A percentile compares a stretch with the other conserved stretches of the same genome.
Evolutionary conservation across 2,329 filamentous ascomycete species (phyloP).

Genomic region (Emericellopsis atlantica): DNA sequence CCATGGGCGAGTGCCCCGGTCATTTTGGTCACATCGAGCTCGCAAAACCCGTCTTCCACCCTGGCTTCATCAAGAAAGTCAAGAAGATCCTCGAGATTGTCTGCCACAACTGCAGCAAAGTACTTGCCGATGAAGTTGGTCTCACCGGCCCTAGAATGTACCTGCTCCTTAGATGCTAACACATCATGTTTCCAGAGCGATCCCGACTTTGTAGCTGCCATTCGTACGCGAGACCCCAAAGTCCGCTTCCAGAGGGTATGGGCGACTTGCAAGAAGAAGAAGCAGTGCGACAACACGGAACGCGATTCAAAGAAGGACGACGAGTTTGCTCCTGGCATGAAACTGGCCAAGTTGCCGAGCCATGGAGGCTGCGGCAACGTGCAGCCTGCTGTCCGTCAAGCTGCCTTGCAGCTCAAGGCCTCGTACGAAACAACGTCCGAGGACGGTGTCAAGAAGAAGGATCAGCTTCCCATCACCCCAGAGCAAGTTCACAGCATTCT

Average conservation of each 20-base stretch:
- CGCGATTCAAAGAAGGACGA: conserved; percentile 56
- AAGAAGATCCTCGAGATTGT: conserved; percentile 99
- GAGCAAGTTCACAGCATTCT: conserved; percentile 79
- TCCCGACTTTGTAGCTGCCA: conserved; percentile 68
- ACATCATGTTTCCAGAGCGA: conserved; percentile 52
- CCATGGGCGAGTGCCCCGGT: conserved; percentile 90
- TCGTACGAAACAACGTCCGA: conserved; percentile 54
- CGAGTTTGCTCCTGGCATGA: conserved; percentile 48
- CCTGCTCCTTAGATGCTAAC: conserved; percentile 47
- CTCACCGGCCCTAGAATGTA: conserved; percentile 37
- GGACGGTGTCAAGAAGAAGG: conserved; percentile 59
- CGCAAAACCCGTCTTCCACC: conserved; percentile 87
- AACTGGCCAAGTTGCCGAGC: conserved; percentile 35
- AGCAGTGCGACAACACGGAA: conserved; percentile 70
- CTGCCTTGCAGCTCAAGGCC: conserved; percentile 71
- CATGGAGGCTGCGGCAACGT: conserved; percentile 92
- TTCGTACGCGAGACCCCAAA: conserved; percentile 83
- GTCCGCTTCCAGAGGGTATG: conserved; percentile 87
- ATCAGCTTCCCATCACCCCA: conserved; percentile 73
- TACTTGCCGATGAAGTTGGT: conserved; percentile 97
- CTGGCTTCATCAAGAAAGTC: conserved; percentile 95
- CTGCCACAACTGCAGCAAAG: conserved; percentile 97
- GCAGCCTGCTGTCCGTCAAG: conserved; percentile 79
- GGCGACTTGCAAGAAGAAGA: conserved; percentile 82
- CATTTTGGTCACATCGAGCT: conserved; percentile 99